Conservation (phyloP, 345 rosid species). For the Murraya koenigii region DNA sequence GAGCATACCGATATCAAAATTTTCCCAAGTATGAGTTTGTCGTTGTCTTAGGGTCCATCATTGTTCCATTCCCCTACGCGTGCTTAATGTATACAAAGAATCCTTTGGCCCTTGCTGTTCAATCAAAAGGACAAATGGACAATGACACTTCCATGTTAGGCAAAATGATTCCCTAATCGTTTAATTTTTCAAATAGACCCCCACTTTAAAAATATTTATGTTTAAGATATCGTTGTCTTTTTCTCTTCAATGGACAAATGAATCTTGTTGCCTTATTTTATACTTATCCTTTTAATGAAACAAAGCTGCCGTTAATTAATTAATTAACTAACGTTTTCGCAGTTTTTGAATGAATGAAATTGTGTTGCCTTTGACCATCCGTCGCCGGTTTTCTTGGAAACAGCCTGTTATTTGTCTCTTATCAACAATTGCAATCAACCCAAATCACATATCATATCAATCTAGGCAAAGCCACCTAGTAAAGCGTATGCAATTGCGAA, state of each 20-base stretch:
- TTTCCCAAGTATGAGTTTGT: background rate
- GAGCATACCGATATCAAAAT: background rate
- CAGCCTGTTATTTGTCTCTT: background rate
- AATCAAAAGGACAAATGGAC: too few species aligned
- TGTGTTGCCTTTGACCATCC: background rate
- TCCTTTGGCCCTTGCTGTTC: background rate
- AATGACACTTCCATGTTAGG: too few species aligned
- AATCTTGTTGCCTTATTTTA: background rate
- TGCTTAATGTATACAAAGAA: background rate
- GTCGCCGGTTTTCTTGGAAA: background rate
- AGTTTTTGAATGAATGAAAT: background rate
- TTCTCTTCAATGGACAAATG: too few species aligned
- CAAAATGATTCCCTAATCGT: too few species aligned
- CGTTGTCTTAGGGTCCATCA: background rate
- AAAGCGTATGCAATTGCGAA: background rate
- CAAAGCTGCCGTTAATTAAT: too few species aligned
- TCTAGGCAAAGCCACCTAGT: background rate
- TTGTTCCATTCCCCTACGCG: background rate
- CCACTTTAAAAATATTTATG: too few species aligned
- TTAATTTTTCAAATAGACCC: too few species aligned
- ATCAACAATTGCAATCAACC: background rate
- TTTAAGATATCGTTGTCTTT: too few species aligned
- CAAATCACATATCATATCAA: too few species aligned
- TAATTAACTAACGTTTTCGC: background rate
- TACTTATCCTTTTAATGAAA: too few species aligned